Evolutionary conservation across 192 early-diverging fungal species (phyloP).

Genomic region (Gamsiella multidivaricata): DNA sequence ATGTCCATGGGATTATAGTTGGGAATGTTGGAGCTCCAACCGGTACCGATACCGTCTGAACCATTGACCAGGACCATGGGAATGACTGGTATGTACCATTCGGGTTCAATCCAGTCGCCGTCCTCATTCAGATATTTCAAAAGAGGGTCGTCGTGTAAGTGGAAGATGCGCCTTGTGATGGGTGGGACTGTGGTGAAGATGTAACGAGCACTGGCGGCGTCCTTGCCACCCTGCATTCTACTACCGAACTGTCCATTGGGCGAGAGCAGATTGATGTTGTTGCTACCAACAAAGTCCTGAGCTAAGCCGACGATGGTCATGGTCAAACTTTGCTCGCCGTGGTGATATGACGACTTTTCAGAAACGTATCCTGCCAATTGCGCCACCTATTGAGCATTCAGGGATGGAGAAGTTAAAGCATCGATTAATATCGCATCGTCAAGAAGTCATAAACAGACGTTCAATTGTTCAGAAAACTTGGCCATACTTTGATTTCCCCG

Average conservation of each 20-base stretch:
- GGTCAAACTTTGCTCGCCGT: constrained; percentile 88
- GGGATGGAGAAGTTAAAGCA: too few relatives aligned
- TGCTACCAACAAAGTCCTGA: constrained; percentile 94
- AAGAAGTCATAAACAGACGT: too few relatives aligned
- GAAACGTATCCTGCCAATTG: constrained; percentile 90
- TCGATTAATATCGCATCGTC: not conserved
- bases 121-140: constrained; percentile 90
- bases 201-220: constrained; percentile 97
- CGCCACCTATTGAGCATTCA: constrained; percentile 63
- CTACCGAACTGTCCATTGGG: constrained; percentile 95
- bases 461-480: too few relatives aligned
- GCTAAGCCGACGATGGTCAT: constrained; percentile 93
- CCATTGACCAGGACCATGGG: constrained; percentile 97
- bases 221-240: constrained; percentile 87
- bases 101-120: constrained; percentile 90
- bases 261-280: constrained; percentile 89
- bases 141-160: constrained; percentile 84
- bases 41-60: constrained; percentile 95
- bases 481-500: constrained; percentile 89
- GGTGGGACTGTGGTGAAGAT: constrained; percentile 82
- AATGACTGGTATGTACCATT: constrained; percentile 93
- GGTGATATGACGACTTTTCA: constrained; percentile 93
- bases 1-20: constrained; percentile 92
- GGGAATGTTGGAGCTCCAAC: constrained; percentile 83
- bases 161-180: constrained; percentile 82